Conservation (phyloP, 371 early-diverging fungal species). For the Cokeromyces recurvatus region DNA sequence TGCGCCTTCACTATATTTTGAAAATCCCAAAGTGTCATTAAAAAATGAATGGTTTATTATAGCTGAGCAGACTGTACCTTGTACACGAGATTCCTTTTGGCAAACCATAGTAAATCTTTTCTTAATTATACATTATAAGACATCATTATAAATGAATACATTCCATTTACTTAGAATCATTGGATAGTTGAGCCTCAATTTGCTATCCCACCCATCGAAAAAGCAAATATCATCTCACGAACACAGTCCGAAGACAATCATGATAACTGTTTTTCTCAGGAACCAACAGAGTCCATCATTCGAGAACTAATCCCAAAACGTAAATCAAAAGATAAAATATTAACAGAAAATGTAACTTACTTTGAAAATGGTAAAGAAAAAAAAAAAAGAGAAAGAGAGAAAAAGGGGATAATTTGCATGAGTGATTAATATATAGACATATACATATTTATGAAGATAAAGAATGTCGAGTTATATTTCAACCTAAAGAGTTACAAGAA, state of each 20-base stretch:
- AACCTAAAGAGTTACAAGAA: constrained; percentile 6
- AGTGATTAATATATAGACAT: too few relatives aligned
- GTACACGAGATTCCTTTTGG: constrained; percentile 29
- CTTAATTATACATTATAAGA: background rate
- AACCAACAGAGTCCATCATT: constrained; percentile 15
- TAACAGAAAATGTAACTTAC: constrained; percentile 39
- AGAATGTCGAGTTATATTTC: constrained; percentile 21
- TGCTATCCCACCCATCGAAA: constrained; percentile 67
- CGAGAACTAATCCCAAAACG: constrained; percentile 65
- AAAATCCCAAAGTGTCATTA: constrained; percentile 9
- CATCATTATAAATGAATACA: too few relatives aligned
- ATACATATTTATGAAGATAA: background rate
- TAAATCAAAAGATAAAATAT: constrained; percentile 45
- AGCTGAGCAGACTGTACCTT: constrained; percentile 32
- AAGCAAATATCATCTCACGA: constrained; percentile 56
- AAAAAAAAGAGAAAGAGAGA: too few relatives aligned
- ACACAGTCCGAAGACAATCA: background rate
- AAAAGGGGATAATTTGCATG: too few relatives aligned
- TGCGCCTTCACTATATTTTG: constrained; percentile 24
- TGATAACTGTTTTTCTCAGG: background rate
- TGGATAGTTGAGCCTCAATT: constrained; percentile 68
- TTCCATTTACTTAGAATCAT: constrained; percentile 44
- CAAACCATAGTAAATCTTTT: constrained; percentile 30
- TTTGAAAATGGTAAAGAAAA: constrained; percentile 18
- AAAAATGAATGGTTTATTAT: constrained; percentile 23